phyloP scores from a whole-genome alignment of 176 grass and related monocot genomes.

The Ampelocalamus luodianensis region DNA sequence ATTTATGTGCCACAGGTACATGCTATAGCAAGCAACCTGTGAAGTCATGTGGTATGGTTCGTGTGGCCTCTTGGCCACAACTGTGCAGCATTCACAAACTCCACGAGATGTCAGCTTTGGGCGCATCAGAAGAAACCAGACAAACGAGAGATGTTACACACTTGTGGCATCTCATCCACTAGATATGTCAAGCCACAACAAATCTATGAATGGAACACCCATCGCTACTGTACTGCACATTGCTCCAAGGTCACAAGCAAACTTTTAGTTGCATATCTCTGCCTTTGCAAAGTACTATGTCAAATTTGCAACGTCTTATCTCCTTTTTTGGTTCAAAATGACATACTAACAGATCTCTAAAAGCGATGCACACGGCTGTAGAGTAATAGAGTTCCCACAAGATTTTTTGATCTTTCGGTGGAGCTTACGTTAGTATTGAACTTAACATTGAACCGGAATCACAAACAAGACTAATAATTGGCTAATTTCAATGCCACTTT shows the following conservation, averaged over 20 bases:
- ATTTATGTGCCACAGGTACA: slow-evolving; percentile 48
- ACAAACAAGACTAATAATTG: not conserved
- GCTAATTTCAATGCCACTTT: not conserved
- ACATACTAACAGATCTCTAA: slow-evolving; percentile 34
- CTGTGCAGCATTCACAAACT: slow-evolving; percentile 23
- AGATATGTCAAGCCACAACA: slow-evolving; percentile 19
- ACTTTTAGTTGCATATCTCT: slow-evolving; percentile 16
- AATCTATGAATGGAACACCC: not conserved
- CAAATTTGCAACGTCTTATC: slow-evolving; percentile 21
- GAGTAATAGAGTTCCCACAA: slow-evolving; percentile 13
- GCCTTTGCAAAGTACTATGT: slow-evolving; percentile 27
- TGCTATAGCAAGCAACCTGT: slow-evolving; percentile 40
- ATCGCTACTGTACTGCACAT: not conserved
- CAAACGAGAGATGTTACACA: slow-evolving; percentile 35
- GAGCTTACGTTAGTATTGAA: slow-evolving; percentile 7
- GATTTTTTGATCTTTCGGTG: slow-evolving; percentile 4
- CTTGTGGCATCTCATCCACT: slow-evolving; percentile 45
- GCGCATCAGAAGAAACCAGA: slow-evolving; percentile 31
- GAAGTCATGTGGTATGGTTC: slow-evolving; percentile 31
- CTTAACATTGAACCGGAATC: not conserved
- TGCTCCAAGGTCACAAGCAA: slow-evolving; percentile 17
- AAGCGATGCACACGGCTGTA: slow-evolving; percentile 21
- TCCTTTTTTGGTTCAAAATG: slow-evolving; percentile 13
- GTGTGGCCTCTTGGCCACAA: slow-evolving; percentile 38
- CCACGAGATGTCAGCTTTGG: slow-evolving; percentile 10